Base-by-base conservation (phyloP, 139 green algal genomes). In the Astrephomene gubernaculifera region DNA sequence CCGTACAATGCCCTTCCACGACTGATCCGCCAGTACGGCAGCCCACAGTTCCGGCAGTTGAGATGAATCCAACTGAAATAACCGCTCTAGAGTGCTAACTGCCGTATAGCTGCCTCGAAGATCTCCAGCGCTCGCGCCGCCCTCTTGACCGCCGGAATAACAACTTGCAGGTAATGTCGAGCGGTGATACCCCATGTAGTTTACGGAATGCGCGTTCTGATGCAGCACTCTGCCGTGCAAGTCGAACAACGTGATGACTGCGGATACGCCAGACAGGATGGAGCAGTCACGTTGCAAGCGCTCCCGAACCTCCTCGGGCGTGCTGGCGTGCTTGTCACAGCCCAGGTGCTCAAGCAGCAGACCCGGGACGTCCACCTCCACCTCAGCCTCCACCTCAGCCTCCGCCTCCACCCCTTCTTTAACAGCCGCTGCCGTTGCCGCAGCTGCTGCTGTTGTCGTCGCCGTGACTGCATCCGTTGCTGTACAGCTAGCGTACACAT, bases 241-340 rank as follows among this genome's bases (percentile, higher is more conserved):
- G 39, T 73, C 76, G 29, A 83, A 72, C 14, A 83, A 27, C 12
- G 76, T 83, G 57, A 83, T 83, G 57, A 83, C 61, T 57, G 76
- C 76, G 27, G 39, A 19, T 27, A 83, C 76, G 76, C 60, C 12
- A 12, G 60, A 73, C 4, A 83, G 76, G 76, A 83, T 83, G 54
- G 76, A 83, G 60, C 61, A 72, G 76, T 83, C 76, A 29, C 76
- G 76, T 60, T 83, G 76, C 54, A 83, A 43, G 17, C 76, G 41
- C 31, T 83, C 60, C 29, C 63, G 63, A 39, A 83, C n/a, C 43
- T 71, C 76, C 12, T 57, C 60, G 0, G 43, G 39, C 41, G 35
- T 27, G 25, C 53, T 35, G 22, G 19, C 35, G 22, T 3, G 39
- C 12, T 52, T 1, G 53, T 69, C 60, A 31, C 10, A 21, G 39